These are phyloP conservation scores for Penicillium paxilli DNA, from an alignment of 495 filamentous ascomycete species.

Conservation along the genomic window DNA sequence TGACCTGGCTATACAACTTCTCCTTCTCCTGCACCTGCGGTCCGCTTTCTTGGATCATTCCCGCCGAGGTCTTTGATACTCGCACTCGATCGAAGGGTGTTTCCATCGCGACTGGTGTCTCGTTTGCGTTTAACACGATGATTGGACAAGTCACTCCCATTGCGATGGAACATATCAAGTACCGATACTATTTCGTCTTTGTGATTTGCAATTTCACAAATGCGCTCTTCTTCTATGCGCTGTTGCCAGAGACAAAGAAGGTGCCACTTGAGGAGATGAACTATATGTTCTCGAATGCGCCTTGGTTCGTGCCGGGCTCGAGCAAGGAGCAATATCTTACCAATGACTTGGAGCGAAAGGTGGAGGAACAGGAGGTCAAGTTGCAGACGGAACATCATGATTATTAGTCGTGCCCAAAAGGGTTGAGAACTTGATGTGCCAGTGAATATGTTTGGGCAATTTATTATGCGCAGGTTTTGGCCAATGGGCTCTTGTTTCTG, in stretches of 20 bases:
- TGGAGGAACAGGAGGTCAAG: constrained; percentile 42
- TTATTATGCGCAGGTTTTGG: no score
- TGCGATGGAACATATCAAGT: constrained; percentile 53
- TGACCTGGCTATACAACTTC: constrained; percentile 72
- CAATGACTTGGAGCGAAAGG: constrained; percentile 40
- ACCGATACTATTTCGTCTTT: constrained; percentile 58
- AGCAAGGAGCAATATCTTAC: constrained; percentile 36
- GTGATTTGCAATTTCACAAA: constrained; percentile 55
- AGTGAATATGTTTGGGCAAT: no score
- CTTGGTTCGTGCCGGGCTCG: constrained; percentile 59
- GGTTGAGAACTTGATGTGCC: no score
- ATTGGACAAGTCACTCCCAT: constrained; percentile 68
- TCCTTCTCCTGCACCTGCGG: constrained; percentile 65
- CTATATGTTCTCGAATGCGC: constrained; percentile 66
- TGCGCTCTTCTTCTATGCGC: constrained; percentile 62
- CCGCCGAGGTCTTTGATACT: constrained; percentile 71
- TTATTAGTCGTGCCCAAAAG: no score
- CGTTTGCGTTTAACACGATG: constrained; percentile 72
- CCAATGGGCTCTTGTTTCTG: no score
- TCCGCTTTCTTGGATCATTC: constrained; percentile 63
- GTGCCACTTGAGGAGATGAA: constrained; percentile 72
- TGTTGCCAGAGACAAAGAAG: constrained; percentile 65
- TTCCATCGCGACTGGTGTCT: constrained; percentile 63
- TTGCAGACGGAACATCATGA: constrained; percentile 23
- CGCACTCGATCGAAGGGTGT: constrained; percentile 66